phyloP scores from a whole-genome alignment of 306 rosid species.

The Trichosanthes truncata region DNA sequence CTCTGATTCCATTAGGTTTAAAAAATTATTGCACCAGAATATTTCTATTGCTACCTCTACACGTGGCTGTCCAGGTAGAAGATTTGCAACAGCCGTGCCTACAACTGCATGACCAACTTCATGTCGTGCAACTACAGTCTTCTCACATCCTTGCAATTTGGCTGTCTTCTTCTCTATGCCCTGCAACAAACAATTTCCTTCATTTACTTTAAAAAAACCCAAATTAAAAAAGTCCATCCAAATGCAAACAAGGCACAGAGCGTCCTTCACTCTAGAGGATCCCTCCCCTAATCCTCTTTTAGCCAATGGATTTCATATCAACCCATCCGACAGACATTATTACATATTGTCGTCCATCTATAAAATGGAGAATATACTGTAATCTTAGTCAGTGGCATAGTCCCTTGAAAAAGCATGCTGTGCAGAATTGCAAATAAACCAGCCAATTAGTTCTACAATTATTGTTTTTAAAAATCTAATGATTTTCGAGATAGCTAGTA shows the following conservation, averaged over 20 bases:
- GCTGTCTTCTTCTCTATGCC: slow-evolving; percentile 97
- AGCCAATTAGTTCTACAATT: not conserved
- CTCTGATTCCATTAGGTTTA: not conserved
- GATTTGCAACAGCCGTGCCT: slow-evolving; percentile 93
- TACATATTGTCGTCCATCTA: not conserved
- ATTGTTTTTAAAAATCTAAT: not conserved
- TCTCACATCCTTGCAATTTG: slow-evolving; percentile 85
- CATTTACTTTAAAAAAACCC: slow-evolving; percentile 17
- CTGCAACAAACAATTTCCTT: slow-evolving; percentile 37
- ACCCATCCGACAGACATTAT: not conserved
- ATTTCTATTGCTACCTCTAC: slow-evolving; percentile 55
- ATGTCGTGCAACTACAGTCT: slow-evolving; percentile 94
- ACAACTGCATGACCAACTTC: slow-evolving; percentile 99
- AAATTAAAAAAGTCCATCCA: not conserved
- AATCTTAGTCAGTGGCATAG: not conserved
- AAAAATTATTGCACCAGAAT: not conserved
- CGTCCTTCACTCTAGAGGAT: not conserved
- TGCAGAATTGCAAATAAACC: not conserved
- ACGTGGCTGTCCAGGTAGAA: slow-evolving; percentile 89
- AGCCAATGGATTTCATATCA: not conserved
- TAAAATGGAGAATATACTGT: not conserved
- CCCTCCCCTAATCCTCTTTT: not conserved
- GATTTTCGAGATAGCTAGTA: not conserved
- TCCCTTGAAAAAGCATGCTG: not conserved
- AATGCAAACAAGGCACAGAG: not conserved